Conservation (phyloP, 2,329 filamentous ascomycete species). For the Aspergillus jensenii region DNA sequence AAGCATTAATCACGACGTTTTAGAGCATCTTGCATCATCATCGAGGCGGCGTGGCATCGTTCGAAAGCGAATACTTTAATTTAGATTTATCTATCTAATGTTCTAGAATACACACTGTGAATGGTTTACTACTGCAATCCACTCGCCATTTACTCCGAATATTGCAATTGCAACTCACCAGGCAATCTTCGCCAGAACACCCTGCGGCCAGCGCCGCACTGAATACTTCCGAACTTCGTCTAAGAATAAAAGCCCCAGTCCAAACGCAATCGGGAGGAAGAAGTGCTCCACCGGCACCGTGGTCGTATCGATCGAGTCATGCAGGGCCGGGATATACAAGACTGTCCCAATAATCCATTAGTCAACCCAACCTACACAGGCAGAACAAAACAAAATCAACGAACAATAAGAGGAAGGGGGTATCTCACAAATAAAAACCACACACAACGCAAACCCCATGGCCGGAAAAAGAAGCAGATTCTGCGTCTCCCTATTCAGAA, state of each 20-base stretch:
- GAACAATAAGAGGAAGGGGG: no score
- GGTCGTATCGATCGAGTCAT: slow-evolving; percentile 60
- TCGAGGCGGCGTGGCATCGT: no score
- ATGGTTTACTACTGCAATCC: rapidly evolving
- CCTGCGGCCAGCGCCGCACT: slow-evolving; percentile 1
- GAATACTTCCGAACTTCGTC: slow-evolving; percentile 66
- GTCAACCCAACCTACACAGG: background rate
- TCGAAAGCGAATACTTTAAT: no score
- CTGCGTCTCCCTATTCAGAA: slow-evolving; percentile 63
- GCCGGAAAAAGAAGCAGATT: slow-evolving; percentile 71
- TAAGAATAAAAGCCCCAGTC: slow-evolving; percentile 60
- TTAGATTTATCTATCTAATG: no score
- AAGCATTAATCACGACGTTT: background rate
- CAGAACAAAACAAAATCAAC: background rate
- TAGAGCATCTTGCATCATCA: background rate
- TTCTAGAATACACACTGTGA: no score
- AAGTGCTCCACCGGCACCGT: slow-evolving; percentile 70
- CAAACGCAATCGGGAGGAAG: slow-evolving; percentile 75
- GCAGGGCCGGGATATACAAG: slow-evolving; percentile 67
- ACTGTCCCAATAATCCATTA: background rate
- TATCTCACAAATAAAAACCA: slow-evolving; percentile 62
- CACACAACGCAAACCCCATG: slow-evolving; percentile 66
- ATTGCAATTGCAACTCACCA: slow-evolving; percentile 32
- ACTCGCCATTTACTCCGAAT: no score
- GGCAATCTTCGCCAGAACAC: slow-evolving; percentile 39